Evolutionary conservation across 257 asterid species (phyloP), one percentile per base, ranked within the genome.

Genomic region (Coffea canephora): DNA sequence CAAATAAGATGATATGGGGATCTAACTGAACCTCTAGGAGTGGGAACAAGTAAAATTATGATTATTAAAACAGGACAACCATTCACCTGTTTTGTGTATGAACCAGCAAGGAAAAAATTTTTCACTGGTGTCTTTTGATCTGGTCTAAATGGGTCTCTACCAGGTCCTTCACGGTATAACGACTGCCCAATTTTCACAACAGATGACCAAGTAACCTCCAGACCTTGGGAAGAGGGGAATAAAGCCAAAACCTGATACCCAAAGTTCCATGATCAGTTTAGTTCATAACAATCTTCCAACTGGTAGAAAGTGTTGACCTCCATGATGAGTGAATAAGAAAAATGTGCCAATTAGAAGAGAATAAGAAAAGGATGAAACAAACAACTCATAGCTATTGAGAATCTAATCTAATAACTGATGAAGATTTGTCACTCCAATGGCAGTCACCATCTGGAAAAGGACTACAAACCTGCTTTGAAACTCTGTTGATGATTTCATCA

Each of bases 131-230:
- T 96, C 89, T 84, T 94, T 88, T 96, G 99, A 83, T 94, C 96
- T 6, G 99, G 99, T 87, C 99, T 88, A 89, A 96, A 96, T 76
- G 99, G 97, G 86, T 96, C 99, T 85, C 85, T 94, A 64, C 99
- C 97, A 7, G 99, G 99, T 54, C 89, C 98, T 90, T 96, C 99
- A 64, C 97, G 97, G 71, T 96, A 96, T 73, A 96, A 83, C 25
- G 99, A 96, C 85, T 96, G 97, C 71, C 87, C 99, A 31, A 96
- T 90, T 86, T 96, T 96, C 82, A 96, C 99, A 70, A 96, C 98
- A 0, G 99, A 96, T 57, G 99, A 92, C 98, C 99, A 94, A 19
- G 95, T 91, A 41, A 96, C 89, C 71, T 92, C 94, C 74, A 96
- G 89, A 81, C 97, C 99, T 90, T 89, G 99, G 73, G 99, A 90